Base-by-base conservation (phyloP, 2,329 filamentous ascomycete species). In the Pezicula neosporulosa region DNA sequence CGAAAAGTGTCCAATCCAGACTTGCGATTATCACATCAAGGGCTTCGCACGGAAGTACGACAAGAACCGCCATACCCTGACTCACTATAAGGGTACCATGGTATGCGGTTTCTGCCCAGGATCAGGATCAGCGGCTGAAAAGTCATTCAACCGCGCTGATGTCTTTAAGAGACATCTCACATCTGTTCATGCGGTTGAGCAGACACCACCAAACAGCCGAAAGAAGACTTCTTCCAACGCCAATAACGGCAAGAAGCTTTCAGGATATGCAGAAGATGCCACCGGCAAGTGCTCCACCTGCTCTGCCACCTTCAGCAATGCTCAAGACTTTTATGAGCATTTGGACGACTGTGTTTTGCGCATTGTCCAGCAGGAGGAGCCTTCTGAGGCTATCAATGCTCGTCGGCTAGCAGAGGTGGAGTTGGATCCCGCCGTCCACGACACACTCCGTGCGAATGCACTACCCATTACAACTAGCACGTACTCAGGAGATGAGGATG, bases 51-150 rank as follows among this genome's bases (percentile, higher is more conserved):
- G 93, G 55, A 97, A 97, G 70, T 99, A 97, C 67, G 94, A 97
- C 74, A 97, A 97, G 77, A 97, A 97, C 69, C 78, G 94, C 12
- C 94, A 99, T 67, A 96, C 93, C 1, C 73, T 97, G 57, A 97
- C 93, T 3, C 94, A 97, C 67, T 99, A 97, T 77, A 96, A 96
- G 70, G 93, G 93, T 8, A 97, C 90, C 13, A 97, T 97, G 91
- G 88, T 96, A 7, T 99, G 94, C 64, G 92, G 92, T 5, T 97
- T 97, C 70, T 97, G 94, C 60, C 90, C 92, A 0, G 90, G 91
- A 4, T 87, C 86, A 18, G 91, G 92, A 6, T 92, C 90, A 3
- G 82, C 90, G 1, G 89, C 87, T 6, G 93, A 97, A 70, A 97
- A 97, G 76, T 90, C 89, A 58, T 97, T 99, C 71, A 97, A 96